Percentiles rank a stretch among this genome's conserved stretches.
These are phyloP conservation scores for Stachybotrys chlorohalonatus DNA, from an alignment of 2,329 filamentous ascomycete species.

Conservation along the genomic window DNA sequence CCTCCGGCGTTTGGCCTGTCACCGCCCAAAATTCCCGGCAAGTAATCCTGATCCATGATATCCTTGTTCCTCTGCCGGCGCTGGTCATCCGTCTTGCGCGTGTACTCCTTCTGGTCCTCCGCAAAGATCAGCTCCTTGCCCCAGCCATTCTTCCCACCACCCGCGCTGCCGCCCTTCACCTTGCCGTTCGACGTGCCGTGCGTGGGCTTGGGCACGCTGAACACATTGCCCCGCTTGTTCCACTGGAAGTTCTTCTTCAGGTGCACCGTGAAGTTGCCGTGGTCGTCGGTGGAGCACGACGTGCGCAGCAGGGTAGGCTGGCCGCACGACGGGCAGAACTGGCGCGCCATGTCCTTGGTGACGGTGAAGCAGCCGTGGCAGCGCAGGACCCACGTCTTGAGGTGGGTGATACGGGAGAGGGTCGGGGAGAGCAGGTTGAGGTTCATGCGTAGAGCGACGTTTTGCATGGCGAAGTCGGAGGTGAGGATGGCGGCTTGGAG, in stretches of 20 bases:
- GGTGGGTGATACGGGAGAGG: slow-evolving; percentile 69
- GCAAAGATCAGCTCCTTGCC: slow-evolving; percentile 74
- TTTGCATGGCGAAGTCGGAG: slow-evolving; percentile 96
- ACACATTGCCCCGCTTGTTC: slow-evolving; percentile 89
- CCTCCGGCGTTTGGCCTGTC: slow-evolving; percentile 57
- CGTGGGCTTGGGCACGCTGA: slow-evolving; percentile 84
- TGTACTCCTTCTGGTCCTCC: slow-evolving; percentile 94
- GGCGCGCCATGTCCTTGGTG: slow-evolving; percentile 73
- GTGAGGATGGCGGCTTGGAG: slow-evolving; percentile 90
- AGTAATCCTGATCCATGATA: slow-evolving; percentile 90
- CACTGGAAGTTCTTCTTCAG: slow-evolving; percentile 93
- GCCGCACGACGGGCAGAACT: slow-evolving; percentile 90
- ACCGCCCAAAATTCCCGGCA: slow-evolving; percentile 78
- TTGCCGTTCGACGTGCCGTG: slow-evolving; percentile 76
- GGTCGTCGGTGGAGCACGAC: slow-evolving; percentile 72
- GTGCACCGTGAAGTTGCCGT: slow-evolving; percentile 76
- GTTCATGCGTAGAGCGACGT: slow-evolving; percentile 90
- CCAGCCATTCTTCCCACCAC: slow-evolving; percentile 81
- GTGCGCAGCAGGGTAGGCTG: slow-evolving; percentile 79
- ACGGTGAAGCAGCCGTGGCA: slow-evolving; percentile 91
- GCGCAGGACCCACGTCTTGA: slow-evolving; percentile 83
- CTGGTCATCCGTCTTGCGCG: slow-evolving; percentile 52
- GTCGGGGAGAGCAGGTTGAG: slow-evolving; percentile 76
- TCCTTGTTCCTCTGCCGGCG: slow-evolving; percentile 64
- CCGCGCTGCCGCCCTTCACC: slow-evolving; percentile 41